Evolutionary conservation across 305 asterid species (phyloP).

Genomic region (Salvia sclarea): DNA sequence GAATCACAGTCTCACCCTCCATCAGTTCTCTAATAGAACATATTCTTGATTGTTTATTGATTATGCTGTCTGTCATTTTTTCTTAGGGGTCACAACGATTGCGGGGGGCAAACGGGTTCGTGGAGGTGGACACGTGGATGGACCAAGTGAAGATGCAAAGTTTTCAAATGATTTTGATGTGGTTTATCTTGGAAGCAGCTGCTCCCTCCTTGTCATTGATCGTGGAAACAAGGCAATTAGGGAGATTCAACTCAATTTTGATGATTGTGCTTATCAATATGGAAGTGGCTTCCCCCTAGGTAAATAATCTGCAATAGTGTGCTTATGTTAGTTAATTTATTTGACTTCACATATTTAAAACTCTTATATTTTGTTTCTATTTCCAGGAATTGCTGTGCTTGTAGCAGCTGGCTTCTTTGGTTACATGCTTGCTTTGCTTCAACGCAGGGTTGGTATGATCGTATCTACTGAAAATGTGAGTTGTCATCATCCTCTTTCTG

Average conservation of each 20-base stretch:
- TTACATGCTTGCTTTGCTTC: slow-evolving; percentile 87
- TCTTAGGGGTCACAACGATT: slow-evolving; percentile 81
- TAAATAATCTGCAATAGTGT: slow-evolving; percentile 28
- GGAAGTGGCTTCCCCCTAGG: slow-evolving; percentile 88
- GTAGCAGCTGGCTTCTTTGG: slow-evolving; percentile 94
- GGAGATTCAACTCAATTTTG: slow-evolving; percentile 90
- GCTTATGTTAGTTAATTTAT: slow-evolving; percentile 18
- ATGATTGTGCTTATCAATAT: slow-evolving; percentile 96
- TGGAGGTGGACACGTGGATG: slow-evolving; percentile 88
- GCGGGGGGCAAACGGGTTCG: slow-evolving; percentile 92
- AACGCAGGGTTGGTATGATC: slow-evolving; percentile 61
- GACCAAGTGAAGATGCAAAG: slow-evolving; percentile 94
- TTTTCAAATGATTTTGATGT: slow-evolving; percentile 94
- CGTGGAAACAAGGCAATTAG: slow-evolving; percentile 93
- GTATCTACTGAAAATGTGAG: slow-evolving; percentile 69
- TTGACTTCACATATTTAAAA: background rate
- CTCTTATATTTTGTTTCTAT: background rate
- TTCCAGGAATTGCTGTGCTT: slow-evolving; percentile 75
- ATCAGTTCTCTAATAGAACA: background rate
- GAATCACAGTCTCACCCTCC: background rate
- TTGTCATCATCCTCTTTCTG: slow-evolving; percentile 21
- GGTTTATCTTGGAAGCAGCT: slow-evolving; percentile 92
- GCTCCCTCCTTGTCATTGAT: slow-evolving; percentile 96
- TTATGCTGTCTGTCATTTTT: slow-evolving; percentile 6
- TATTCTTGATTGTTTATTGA: background rate